Conservation (phyloP, 768 basidiomycete genomes). For the Termitomyces eurrhizus region DNA sequence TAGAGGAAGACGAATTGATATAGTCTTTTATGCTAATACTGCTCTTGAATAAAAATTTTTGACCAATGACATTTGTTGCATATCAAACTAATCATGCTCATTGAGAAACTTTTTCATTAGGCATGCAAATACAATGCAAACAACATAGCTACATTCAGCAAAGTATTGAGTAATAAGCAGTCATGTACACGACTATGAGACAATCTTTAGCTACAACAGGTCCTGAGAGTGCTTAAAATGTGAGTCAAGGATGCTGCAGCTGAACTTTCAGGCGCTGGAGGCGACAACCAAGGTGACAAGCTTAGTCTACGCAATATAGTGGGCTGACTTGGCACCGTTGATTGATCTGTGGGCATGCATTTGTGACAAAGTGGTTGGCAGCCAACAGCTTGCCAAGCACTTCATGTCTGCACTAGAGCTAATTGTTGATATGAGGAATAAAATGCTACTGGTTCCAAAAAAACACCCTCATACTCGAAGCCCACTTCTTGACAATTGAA, state of each 20-base stretch:
- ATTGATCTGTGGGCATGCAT: constrained; percentile 82
- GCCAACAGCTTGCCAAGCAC: constrained; percentile 63
- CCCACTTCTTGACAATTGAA: constrained; percentile 79
- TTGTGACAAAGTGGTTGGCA: constrained; percentile 83
- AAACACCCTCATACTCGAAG: constrained; percentile 50
- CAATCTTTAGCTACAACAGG: too few relatives aligned
- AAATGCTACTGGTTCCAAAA: constrained; percentile 7
- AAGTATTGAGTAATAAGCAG: too few relatives aligned
- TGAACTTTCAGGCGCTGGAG: constrained; percentile 83
- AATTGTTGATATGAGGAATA: constrained; percentile 1
- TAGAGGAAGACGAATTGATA: too few relatives aligned
- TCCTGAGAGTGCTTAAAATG: constrained; percentile 93
- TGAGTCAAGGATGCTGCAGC: constrained; percentile 75
- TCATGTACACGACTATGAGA: too few relatives aligned
- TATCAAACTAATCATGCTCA: too few relatives aligned
- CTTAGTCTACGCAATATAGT: constrained; percentile 82
- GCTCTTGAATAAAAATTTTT: too few relatives aligned
- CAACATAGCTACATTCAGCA: too few relatives aligned
- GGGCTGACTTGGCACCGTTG: constrained; percentile 73
- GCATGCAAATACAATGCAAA: too few relatives aligned
- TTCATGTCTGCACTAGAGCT: constrained; percentile 60
- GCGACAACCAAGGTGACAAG: constrained; percentile 83
- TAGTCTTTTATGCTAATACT: too few relatives aligned
- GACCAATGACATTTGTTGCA: too few relatives aligned
- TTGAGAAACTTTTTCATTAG: too few relatives aligned